Base-by-base conservation (phyloP, 2,329 filamentous ascomycete genomes). In the Xylariaceae sp. region DNA sequence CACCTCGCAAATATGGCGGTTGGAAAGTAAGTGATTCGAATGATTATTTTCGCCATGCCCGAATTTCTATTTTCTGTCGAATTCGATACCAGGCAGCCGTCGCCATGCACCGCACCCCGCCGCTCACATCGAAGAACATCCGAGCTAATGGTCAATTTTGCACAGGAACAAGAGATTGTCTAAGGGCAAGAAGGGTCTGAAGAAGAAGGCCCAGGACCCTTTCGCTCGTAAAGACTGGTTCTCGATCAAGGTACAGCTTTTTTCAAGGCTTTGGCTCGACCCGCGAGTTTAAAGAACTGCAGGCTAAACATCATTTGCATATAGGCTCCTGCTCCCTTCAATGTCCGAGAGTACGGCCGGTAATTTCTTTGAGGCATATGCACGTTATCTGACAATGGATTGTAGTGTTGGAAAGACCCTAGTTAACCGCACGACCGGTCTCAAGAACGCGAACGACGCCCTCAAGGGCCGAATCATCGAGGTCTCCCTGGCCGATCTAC, bases 101-200 rank as follows among this genome's bases (percentile, higher is more conserved):
- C 50, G 55, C 57, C 40, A 41, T 46, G 18, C 57, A 53, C 42
- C 29, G 45, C 59, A 58, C 60, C 60, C 60, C 61, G 62, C 63
- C 53, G 49, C 49, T 37, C 39, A 21, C 39, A 49, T 40, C 50
- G 37, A 57, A 41, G 49, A 53, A 55, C 58, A 57, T 11, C 16
- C 55, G 58, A 50, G 60, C 67, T 70, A 65, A 70, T 61, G 59
- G 60, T 55, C 53, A 27, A 41, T 57, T 63, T 64, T 67, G 50
- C 66, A 68, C 70, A 92, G 88, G 91, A 99, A 99, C 88, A 99
- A 99, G 92, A 92, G 94, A 86, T 87, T 99, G 84, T 97, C 94
- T 68, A 99, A 99, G 87, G 94, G 94, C 83, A 99, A 97, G 91
- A 99, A 99, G 88, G 93, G 94, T 80, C 85, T 97, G 77, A 97